Base-by-base conservation (phyloP, 2,329 filamentous ascomycete species). In the Tolypocladium tundrense region DNA sequence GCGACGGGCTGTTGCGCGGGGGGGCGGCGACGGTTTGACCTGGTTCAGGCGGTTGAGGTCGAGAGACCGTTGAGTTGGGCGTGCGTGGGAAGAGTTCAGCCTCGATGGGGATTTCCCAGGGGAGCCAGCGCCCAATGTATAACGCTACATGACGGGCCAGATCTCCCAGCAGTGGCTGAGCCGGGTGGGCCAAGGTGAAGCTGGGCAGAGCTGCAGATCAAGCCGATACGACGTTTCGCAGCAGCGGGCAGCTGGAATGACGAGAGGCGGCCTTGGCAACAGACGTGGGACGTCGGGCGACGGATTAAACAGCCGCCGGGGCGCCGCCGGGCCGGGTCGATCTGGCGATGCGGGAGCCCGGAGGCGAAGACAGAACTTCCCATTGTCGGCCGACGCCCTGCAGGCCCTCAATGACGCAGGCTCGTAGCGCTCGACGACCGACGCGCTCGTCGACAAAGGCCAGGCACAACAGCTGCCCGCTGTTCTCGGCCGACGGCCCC, bases 1-100 rank as follows among this genome's bases (percentile, higher is more conserved):
- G 58, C 62, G 64, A 59, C 52, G 55, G 35, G 16, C 13, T 16
- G 39, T 6, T 4, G 1, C n/a, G n/a, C 4, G 19, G 19, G 50
- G 19, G 19, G 50, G 33, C 51, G 6, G 16, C n/a, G 51, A 11
- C 19, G 6, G 27, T n/a, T n/a, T n/a, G 45, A 7, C 21, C 10
- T 2, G 45, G 24, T 13, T 31, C 0, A 14, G 37, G 50, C 19
- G 14, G 7, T 33, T 9, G 13, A 16, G 39, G 13, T 40, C 9
- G 42, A 10, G 42, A 45, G 53, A 16, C 16, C 27, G 4, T 3
- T 16, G 7, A 19, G 50, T 10, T n/a, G 31, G 3, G 45, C 6
- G 27, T 31, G 27, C 6, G 27, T 6, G 27, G 27, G 4, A 5
- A 31, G 27, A 31, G 16, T 9, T 31, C 14, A 31, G 48, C 27